Evolutionary conservation across 2,329 filamentous ascomycete species (phyloP), one percentile per base, ranked within the genome.

Genomic region (Penicillium freii): DNA sequence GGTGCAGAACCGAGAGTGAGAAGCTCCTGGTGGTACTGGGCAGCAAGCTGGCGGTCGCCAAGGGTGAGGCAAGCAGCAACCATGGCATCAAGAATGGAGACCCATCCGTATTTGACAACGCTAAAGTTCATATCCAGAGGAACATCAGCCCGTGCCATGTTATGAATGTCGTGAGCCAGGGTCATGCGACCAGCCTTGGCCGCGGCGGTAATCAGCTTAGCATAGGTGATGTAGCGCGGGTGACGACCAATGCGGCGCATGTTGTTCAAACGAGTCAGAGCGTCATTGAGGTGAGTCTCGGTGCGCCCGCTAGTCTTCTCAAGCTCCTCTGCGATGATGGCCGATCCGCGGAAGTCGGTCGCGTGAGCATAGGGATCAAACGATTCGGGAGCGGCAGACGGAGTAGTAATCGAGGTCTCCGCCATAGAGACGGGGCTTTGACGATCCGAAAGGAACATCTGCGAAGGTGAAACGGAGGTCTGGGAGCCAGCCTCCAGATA

Each of bases 21-120:
- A 65, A 99, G 82, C 74, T 99, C 91, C 74, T 94, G 88, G 72
- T 97, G 94, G 75, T 89, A 97, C 67, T 91, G 87, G 73, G 89
- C 87, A 59, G 94, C 94, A 59, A 91, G 80, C 57, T 84, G 83
- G 56, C 93, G 90, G 71, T 93, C 88, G 61, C 92, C 91, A 46
- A 91, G 82, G 42, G 86, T 91, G 55, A 99, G 83, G 70, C 90
- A 96, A 43, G 92, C 92, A 66, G 92, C 92, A 56, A 97, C 88
- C 92, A 97, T 97, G 46, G 94, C 89, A 73, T 99, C 94, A 44
- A 97, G 82, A 61, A 99, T 97, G 2, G 91, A 92, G 42, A 92
- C 90, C 94, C 94, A 99, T 49, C 94, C 94, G 69, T 96, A 96
- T 60, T 92, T 87, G 33, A 97, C 92, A 61, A 91, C 86, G 23